These are phyloP conservation scores for Prototheca cutis DNA, from an alignment of 163 green algal genomes.

Conservation along the genomic window DNA sequence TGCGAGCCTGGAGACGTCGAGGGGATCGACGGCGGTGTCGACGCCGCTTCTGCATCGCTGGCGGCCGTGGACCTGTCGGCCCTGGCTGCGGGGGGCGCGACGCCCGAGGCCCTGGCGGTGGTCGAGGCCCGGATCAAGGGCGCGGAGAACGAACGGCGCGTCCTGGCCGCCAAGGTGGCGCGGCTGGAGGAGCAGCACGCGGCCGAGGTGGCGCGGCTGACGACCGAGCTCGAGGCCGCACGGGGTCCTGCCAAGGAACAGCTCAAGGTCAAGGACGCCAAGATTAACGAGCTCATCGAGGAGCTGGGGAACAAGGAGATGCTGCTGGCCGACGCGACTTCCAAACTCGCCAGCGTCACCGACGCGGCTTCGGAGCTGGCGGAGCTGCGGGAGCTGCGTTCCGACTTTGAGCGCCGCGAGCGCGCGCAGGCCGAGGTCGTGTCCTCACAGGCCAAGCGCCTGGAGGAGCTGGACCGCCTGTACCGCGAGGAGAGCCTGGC, in stretches of 20 bases:
- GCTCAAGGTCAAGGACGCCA: slow-evolving; percentile 39
- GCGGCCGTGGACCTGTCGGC: slow-evolving; percentile 12
- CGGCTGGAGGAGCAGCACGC: slow-evolving; percentile 49
- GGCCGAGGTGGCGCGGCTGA: slow-evolving; percentile 15
- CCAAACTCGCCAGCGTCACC: slow-evolving; percentile 25
- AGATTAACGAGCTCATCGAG: slow-evolving; percentile 68
- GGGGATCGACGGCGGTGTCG: neutral
- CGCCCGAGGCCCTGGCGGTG: slow-evolving; percentile 17
- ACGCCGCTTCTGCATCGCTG: neutral
- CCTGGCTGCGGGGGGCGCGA: slow-evolving; percentile 5
- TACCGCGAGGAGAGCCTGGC: slow-evolving; percentile 55
- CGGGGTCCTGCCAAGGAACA: slow-evolving; percentile 21
- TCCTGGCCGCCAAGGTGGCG: slow-evolving; percentile 68
- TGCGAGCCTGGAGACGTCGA: neutral
- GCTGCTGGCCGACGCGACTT: slow-evolving; percentile 56
- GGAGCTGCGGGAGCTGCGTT: slow-evolving; percentile 81
- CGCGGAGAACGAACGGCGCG: slow-evolving; percentile 49
- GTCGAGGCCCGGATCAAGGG: slow-evolving; percentile 23
- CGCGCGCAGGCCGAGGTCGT: slow-evolving; percentile 74
- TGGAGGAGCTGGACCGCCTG: slow-evolving; percentile 71
- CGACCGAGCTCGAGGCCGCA: slow-evolving; percentile 31
- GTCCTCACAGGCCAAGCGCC: slow-evolving; percentile 63
- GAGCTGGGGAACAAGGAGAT: slow-evolving; percentile 64
- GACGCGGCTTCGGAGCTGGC: slow-evolving; percentile 55
- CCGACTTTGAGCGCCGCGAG: slow-evolving; percentile 77